Conservation (phyloP, 2,329 filamentous ascomycete genomes). For the Penicillium sp. region DNA sequence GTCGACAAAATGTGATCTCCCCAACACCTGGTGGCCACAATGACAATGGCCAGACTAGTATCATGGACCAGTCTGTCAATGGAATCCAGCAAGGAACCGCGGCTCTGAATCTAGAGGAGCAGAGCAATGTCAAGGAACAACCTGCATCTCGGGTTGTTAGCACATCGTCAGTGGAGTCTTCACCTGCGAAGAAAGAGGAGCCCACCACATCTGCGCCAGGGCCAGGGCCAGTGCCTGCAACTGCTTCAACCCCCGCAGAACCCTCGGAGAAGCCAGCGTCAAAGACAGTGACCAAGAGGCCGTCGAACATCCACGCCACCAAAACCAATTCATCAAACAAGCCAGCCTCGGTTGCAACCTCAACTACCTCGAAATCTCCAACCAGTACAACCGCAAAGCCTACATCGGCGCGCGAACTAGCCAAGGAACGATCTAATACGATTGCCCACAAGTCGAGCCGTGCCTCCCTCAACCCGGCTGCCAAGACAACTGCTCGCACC, state of each 20-base stretch:
- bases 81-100: not conserved
- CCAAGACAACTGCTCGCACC: conserved; percentile 32
- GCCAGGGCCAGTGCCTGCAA: not conserved
- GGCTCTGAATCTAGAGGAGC: conserved; percentile 7
- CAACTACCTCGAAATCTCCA: conserved; percentile 26
- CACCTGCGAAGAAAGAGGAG: conserved; percentile 24
- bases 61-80: conserved; percentile 21
- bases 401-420: conserved; percentile 34
- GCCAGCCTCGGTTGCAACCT: conserved; percentile 8
- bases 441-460: conserved; percentile 38
- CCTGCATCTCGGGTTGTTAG: conserved; percentile 10
- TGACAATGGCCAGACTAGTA: conserved; percentile 21
- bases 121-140: conserved; percentile 14
- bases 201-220: conserved; percentile 6
- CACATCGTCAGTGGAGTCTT: conserved; percentile 13
- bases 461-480: conserved; percentile 33
- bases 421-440: conserved; percentile 34
- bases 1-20: conserved; percentile 33
- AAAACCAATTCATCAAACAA: conserved; percentile 31
- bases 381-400: conserved; percentile 23
- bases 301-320: conserved; percentile 35
- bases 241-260: not conserved
- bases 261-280: conserved; percentile 22
- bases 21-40: conserved; percentile 31
- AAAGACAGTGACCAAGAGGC: conserved; percentile 35